Percentiles rank a stretch among this genome's conserved stretches.
phyloP scores from a whole-genome alignment of 2,329 filamentous ascomycete species.

The Aspergillus sp. region DNA sequence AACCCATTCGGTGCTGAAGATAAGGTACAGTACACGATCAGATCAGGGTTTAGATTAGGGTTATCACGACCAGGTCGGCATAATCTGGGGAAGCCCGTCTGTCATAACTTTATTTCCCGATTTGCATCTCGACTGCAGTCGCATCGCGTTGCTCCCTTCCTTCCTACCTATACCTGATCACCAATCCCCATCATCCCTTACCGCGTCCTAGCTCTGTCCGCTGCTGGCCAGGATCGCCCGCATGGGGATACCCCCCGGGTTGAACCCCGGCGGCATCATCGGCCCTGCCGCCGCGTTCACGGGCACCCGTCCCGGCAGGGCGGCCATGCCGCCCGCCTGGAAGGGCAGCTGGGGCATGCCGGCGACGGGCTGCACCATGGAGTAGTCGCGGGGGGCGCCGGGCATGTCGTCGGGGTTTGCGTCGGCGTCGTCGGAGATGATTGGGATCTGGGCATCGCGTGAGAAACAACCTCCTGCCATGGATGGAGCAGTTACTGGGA shows the following conservation, averaged over 20 bases:
- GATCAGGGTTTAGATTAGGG: no score
- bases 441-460: background rate
- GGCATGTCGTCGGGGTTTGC: background rate
- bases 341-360: conserved; percentile 3
- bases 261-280: conserved; percentile 5
- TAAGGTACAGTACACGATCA: no score
- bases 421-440: background rate
- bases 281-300: background rate
- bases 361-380: conserved; percentile 10
- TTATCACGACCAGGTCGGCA: no score
- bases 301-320: background rate
- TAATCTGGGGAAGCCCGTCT: no score
- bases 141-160: background rate
- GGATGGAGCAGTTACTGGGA: background rate
- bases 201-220: background rate
- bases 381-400: background rate
- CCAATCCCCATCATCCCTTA: no score
- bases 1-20: no score
- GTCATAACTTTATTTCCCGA: background rate
- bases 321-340: background rate
- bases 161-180: background rate
- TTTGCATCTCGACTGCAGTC: conserved; percentile 1
- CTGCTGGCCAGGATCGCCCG: conserved; percentile 7
- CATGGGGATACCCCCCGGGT: conserved; percentile 8
- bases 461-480: background rate